phyloP scores from a whole-genome alignment of 176 grass and related monocot genomes.

The Triticum monococcum region DNA sequence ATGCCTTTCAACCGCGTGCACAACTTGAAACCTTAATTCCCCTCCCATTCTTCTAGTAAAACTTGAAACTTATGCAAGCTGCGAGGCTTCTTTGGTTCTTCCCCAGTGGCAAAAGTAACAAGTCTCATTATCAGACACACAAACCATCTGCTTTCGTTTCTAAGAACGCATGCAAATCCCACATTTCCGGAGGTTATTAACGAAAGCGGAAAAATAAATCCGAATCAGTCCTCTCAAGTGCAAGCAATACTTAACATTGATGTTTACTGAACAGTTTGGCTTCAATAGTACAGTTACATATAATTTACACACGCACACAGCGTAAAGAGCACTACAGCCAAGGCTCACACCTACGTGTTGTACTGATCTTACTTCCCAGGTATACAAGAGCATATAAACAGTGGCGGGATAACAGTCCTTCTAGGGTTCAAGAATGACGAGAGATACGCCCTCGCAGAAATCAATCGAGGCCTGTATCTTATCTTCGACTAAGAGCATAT shows the following conservation, averaged over 20 bases:
- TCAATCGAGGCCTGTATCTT: constrained; percentile 25
- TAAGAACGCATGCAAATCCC: not conserved
- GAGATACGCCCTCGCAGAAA: constrained; percentile 29
- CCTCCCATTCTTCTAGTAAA: not conserved
- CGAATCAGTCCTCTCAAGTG: not conserved
- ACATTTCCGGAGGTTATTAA: not conserved
- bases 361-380: constrained; percentile 17
- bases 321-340: constrained; percentile 15
- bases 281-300: constrained; percentile 30
- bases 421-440: constrained; percentile 29
- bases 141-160: not conserved
- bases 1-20: too few relatives aligned
- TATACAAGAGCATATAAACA: constrained; percentile 43
- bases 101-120: not conserved
- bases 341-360: constrained; percentile 32
- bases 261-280: not conserved
- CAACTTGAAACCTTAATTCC: not conserved
- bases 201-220: not conserved
- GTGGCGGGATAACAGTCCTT: not conserved
- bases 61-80: not conserved
- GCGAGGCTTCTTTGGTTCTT: too few relatives aligned
- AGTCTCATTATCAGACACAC: not conserved
- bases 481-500: constrained; percentile 30
- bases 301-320: constrained; percentile 34
- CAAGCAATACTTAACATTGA: not conserved